These are phyloP conservation scores for Crucibulum laeve DNA, from an alignment of 768 basidiomycete species.

Conservation along the genomic window DNA sequence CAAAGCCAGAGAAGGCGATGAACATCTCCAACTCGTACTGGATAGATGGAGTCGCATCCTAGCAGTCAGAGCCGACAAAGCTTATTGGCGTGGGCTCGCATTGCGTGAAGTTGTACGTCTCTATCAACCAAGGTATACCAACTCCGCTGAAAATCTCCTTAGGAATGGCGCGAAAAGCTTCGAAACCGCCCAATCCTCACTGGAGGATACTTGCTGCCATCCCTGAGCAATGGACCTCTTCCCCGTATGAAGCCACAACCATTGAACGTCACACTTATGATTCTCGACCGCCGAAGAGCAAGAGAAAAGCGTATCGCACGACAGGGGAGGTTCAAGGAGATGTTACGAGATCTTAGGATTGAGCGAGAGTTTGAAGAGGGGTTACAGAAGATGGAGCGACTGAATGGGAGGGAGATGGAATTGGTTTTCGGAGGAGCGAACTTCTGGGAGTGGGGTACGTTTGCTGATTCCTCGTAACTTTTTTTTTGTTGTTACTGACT, in stretches of 20 bases:
- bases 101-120: constrained; percentile 48
- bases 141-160: constrained; percentile 1
- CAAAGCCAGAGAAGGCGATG: constrained; percentile 50
- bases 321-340: constrained; percentile 23
- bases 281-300: constrained; percentile 37
- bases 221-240: constrained; percentile 62
- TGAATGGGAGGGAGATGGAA: constrained; percentile 4
- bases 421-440: constrained; percentile 4
- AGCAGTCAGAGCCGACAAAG: constrained; percentile 42
- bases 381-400: constrained; percentile 6
- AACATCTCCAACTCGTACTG: constrained; percentile 39
- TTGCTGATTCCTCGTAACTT: not conserved
- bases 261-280: constrained; percentile 62
- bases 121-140: not conserved
- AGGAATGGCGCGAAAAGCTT: constrained; percentile 56
- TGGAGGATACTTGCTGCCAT: constrained; percentile 63
- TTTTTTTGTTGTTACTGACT: not conserved
- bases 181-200: constrained; percentile 66
- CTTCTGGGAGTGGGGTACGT: constrained; percentile 38
- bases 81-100: constrained; percentile 39
- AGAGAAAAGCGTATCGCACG: constrained; percentile 38
- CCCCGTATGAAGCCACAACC: constrained; percentile 84
- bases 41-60: constrained; percentile 58
- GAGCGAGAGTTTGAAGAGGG: constrained; percentile 35
- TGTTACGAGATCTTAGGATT: constrained; percentile 20